These are phyloP conservation scores for Leishmania turanica DNA, from an alignment of 208 protist genomes.

Conservation along the genomic window DNA sequence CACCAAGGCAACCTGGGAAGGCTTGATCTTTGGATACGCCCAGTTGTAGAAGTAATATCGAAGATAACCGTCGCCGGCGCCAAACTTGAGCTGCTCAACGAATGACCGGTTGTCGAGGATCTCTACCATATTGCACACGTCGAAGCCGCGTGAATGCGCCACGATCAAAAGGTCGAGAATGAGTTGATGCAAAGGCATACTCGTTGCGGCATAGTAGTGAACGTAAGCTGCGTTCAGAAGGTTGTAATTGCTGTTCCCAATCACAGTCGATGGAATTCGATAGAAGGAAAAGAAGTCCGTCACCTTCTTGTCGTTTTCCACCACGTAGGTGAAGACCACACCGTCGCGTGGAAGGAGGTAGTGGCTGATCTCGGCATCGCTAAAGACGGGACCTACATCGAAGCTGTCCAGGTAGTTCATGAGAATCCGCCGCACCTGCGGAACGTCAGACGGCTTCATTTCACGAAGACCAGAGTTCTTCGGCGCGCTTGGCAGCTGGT, in stretches of 20 bases:
- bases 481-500: conserved; percentile 60
- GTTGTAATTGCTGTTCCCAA: conserved; percentile 94
- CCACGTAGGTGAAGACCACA: conserved; percentile 97
- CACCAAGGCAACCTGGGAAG: conserved; percentile 88
- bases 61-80: conserved; percentile 96
- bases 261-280: conserved; percentile 96
- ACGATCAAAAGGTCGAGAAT: conserved; percentile 93
- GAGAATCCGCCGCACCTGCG: conserved; percentile 76
- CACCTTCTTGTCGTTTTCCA: conserved; percentile 81
- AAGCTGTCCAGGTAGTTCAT: conserved; percentile 75
- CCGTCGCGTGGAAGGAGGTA: conserved; percentile 94
- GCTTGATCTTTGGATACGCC: conserved; percentile 85
- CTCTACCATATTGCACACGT: conserved; percentile 99
- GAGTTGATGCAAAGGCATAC: conserved; percentile 76
- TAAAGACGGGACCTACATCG: conserved; percentile 90
- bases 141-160: conserved; percentile 91
- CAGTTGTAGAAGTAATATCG: conserved; percentile 99
- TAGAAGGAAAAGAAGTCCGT: conserved; percentile 99
- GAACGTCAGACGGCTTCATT: conserved; percentile 85
- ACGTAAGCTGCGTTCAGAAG: conserved; percentile 96
- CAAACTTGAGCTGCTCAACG: conserved; percentile 97
- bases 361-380: conserved; percentile 95
- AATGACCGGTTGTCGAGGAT: conserved; percentile 94
- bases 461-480: conserved; percentile 65
- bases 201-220: conserved; percentile 97